Base-by-base conservation (phyloP, 2,329 filamentous ascomycete species). In the Cercospora nicotianae region DNA sequence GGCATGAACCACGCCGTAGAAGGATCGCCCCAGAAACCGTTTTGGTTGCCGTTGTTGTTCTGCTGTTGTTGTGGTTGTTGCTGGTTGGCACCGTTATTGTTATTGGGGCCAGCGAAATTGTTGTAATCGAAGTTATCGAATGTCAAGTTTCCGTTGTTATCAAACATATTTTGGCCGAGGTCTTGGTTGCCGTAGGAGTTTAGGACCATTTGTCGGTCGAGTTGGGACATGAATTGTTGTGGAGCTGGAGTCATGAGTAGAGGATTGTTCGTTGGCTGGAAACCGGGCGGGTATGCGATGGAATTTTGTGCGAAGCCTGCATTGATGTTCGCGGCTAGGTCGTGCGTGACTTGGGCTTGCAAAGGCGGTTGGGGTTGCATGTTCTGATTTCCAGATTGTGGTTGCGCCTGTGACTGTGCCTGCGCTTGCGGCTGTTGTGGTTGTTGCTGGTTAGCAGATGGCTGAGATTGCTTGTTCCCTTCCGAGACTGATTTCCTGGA, bases 1-100 rank as follows among this genome's bases (percentile, higher is more conserved):
- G 94, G 93, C 83, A 96, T 89, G 79, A 96, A 96, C 92, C 94
- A 98, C 5, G 91, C 92, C 63, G 89, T 90, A 57, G 79, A 81
- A 0, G 81, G 80, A 67, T 83, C 81, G 68, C 74, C 73, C 72
- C 74, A 77, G 68, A 73, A 74, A 33, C 72, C 74, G 55, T 66
- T 68, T 45, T 53, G 57, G 9, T 39, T 63, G 18, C 36, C 51
- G 20, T 67, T 68, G n/a, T 51, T 60, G 12, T n/a, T 58, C 31
- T 57, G 61, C 30, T 69, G 67, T 28, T 20, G 42, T 60, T 61
- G 53, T 57, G 63, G 58, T 42, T 63, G 30, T 36, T 61, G 64
- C 68, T 70, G 45, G 61, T 68, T 18, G 20, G 67, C 55, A n/a
- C 67, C 70, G 64, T 55, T 68, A 39, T 45, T 60, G 63, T 28